Conservation (phyloP, 805 yeast genomes). For the Saccharomycopsis fibuligera region DNA sequence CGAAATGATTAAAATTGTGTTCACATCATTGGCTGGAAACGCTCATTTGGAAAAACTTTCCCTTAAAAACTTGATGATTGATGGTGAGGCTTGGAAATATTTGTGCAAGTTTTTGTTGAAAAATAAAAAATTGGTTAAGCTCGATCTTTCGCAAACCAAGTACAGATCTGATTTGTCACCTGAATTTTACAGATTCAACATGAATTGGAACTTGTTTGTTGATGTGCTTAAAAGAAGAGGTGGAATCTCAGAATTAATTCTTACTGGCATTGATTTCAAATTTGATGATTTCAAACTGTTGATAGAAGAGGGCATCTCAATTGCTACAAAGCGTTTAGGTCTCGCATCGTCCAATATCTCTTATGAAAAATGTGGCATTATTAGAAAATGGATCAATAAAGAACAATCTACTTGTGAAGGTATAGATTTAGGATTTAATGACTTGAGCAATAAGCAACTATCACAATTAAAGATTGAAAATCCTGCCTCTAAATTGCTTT, state of each 20-base stretch:
- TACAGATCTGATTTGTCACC: slow-evolving; percentile 31
- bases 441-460: slow-evolving; percentile 36
- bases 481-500: slow-evolving; percentile 30
- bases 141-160: slow-evolving; percentile 67
- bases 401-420: slow-evolving; percentile 47
- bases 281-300: slow-evolving; percentile 48
- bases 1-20: slow-evolving; percentile 70
- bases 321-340: slow-evolving; percentile 57
- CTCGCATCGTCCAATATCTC: slow-evolving; percentile 68
- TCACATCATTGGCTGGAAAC: slow-evolving; percentile 64
- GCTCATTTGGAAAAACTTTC: slow-evolving; percentile 65
- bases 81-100: slow-evolving; percentile 67
- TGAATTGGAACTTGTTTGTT: slow-evolving; percentile 78
- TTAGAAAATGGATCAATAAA: slow-evolving; percentile 52
- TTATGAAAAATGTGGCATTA: slow-evolving; percentile 47
- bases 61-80: slow-evolving; percentile 70
- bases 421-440: slow-evolving; percentile 80
- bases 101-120: slow-evolving; percentile 69
- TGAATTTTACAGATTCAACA: slow-evolving; percentile 51
- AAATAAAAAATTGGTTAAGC: slow-evolving; percentile 48
- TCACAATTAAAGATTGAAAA: slow-evolving; percentile 22
- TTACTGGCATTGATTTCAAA: slow-evolving; percentile 72
- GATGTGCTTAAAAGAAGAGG: slow-evolving; percentile 63
- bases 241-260: slow-evolving; percentile 71
- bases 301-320: slow-evolving; percentile 48